Evolutionary conservation across 2,329 filamentous ascomycete species (phyloP).

Genomic region (Alternaria brassicae): DNA sequence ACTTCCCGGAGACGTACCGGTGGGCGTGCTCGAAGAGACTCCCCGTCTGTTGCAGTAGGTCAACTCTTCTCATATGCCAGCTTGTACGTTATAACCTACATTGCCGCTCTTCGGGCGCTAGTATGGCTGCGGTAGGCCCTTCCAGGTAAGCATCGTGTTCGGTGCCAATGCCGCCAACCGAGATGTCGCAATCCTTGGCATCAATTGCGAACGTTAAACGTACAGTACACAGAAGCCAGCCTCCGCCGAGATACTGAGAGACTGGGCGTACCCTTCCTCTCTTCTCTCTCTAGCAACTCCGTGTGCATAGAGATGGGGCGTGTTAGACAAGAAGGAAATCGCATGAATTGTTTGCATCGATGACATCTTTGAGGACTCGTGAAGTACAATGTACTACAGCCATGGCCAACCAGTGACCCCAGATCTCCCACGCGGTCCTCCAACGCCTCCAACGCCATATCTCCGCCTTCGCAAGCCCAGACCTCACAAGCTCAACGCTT

Average conservation of each 20-base stretch:
- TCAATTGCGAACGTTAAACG: conserved; percentile 11
- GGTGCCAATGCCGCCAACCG: conserved; percentile 14
- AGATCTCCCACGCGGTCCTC: conserved; percentile 2
- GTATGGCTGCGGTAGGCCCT: conserved; percentile 6
- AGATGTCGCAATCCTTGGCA: conserved; percentile 21
- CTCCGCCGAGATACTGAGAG: background rate
- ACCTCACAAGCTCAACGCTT: conserved; percentile 38
- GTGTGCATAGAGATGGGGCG: background rate
- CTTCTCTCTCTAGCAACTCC: background rate
- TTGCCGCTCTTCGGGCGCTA: background rate
- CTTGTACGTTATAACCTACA: background rate
- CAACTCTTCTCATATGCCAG: background rate
- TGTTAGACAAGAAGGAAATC: background rate
- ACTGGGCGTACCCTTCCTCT: background rate
- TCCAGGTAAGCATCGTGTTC: conserved; percentile 5
- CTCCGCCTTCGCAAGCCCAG: conserved; percentile 34
- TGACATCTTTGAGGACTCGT: background rate
- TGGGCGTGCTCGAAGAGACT: background rate
- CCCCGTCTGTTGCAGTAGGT: background rate
- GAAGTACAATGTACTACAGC: background rate
- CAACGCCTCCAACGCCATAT: conserved; percentile 19
- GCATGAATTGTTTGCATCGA: background rate
- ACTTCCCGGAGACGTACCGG: background rate
- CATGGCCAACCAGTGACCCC: conserved; percentile 11
- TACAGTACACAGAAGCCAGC: background rate